Evolutionary conservation across 495 filamentous ascomycete genomes (phyloP).

Genomic region (Podospora anserina): DNA sequence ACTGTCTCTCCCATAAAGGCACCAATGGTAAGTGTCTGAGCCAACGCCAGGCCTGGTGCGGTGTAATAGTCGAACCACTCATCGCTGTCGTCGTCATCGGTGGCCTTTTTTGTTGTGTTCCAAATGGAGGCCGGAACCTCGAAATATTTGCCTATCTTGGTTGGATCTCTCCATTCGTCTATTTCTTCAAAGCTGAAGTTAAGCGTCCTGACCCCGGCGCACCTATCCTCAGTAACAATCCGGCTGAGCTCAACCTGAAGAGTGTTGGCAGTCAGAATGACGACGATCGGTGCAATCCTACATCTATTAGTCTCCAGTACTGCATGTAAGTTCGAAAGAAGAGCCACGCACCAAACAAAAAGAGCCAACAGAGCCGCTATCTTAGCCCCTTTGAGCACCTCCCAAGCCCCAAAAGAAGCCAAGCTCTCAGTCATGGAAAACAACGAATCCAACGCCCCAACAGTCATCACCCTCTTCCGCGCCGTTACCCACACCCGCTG

Average conservation of each 20-base stretch:
- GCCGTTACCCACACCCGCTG: constrained; percentile 41
- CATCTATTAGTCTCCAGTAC: not conserved
- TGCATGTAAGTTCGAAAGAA: not conserved
- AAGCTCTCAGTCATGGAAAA: constrained; percentile 37
- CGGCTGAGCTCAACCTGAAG: constrained; percentile 31
- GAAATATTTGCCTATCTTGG: constrained; percentile 25
- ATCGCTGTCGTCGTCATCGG: constrained; percentile 8
- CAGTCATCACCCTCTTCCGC: constrained; percentile 30
- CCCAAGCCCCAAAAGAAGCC: constrained; percentile 29
- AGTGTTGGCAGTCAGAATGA: constrained; percentile 40
- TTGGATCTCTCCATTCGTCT: constrained; percentile 35
- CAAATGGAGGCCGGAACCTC: constrained; percentile 34
- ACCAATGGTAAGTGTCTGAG: constrained; percentile 28
- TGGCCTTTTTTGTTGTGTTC: constrained; percentile 33
- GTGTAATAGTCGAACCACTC: constrained; percentile 43
- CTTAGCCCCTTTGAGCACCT: constrained; percentile 35
- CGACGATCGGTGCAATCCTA: constrained; percentile 34
- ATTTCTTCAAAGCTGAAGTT: constrained; percentile 38
- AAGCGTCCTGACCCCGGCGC: constrained; percentile 32
- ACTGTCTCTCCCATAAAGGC: constrained; percentile 34
- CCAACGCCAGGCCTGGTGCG: constrained; percentile 25
- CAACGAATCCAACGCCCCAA: constrained; percentile 37
- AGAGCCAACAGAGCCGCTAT: constrained; percentile 31
- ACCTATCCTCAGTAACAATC: constrained; percentile 17
- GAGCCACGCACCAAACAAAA: constrained; percentile 31